Evolutionary conservation across 2,329 filamentous ascomycete species (phyloP), one percentile per base, ranked within the genome.

Genomic region (Colletotrichum tabaci): DNA sequence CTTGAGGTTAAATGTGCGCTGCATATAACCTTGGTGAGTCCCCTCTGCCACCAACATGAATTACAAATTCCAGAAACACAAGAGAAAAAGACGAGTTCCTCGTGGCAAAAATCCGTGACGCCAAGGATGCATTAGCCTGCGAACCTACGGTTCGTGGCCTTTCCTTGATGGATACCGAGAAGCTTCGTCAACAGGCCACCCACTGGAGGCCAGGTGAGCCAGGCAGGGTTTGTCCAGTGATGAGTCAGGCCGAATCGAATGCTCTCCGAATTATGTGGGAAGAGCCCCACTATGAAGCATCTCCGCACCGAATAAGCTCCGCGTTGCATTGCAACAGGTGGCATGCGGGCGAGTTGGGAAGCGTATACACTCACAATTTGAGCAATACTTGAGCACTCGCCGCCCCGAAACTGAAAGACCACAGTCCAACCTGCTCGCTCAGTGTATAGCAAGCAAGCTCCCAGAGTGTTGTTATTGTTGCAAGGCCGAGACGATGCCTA

Each of bases 211-310:
- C 38, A 42, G 10, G 12, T 35, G 47, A 23, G 26, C 12, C 16
- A 55, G 35, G 21, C 55, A 52, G 35, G 21, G 47, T 40, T 21
- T 13, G 16, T 53, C 38, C 49, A 30, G 26, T 26, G 23, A 52
- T 68, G 68, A 71, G 68, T 71, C 68, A 71, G 64, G 68, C 65
- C 65, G 68, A 49, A 44, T 5, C 38, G 15, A 35, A 18, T 15
- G 18, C 9, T 5, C 8, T 30, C 4, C 18, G 26, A 38, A 44
- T 23, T 35, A 35, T 7, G 30, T 35, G 9, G 35, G 35, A 38
- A 10, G 61, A 30, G 2, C 38, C n/a, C 47, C 9, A 53, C 42
- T n/a, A 47, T n/a, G 47, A n/a, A 42, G 9, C 18, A 3, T 13
- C 15, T 26, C 21, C 47, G 40, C 49, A 30, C 35, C 21, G 18